Conservation (phyloP, 768 basidiomycete genomes). For the Hirschioporus abietinus region DNA sequence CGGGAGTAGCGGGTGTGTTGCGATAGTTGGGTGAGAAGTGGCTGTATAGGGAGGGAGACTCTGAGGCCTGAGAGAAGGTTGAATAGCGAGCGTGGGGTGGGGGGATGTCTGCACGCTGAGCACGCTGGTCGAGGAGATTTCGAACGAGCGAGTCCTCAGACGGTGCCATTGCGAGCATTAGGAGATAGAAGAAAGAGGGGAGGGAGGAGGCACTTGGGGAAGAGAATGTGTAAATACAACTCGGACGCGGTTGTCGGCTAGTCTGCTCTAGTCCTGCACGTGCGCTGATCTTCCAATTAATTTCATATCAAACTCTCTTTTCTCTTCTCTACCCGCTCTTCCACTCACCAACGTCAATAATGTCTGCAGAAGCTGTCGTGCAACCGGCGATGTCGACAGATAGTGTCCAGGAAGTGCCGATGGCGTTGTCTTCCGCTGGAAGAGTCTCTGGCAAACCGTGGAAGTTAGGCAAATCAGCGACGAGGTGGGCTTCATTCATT, state of each 20-base stretch:
- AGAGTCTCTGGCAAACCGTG: constrained; percentile 68
- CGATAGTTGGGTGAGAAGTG: constrained; percentile 44
- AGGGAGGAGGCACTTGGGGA: constrained; percentile 11
- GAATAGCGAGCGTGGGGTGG: constrained; percentile 41
- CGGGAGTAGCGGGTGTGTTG: neutral
- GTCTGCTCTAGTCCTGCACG: neutral
- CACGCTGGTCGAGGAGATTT: constrained; percentile 48
- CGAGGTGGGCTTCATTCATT: constrained; percentile 35
- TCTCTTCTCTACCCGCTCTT: neutral
- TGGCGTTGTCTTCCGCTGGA: constrained; percentile 59
- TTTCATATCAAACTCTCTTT: constrained; percentile 5
- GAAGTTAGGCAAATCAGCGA: constrained; percentile 48
- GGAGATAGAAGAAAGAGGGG: constrained; percentile 12
- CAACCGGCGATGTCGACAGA: neutral
- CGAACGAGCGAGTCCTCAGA: constrained; percentile 42
- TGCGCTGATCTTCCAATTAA: neutral
- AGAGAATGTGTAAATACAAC: constrained; percentile 5
- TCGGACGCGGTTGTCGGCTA: constrained; percentile 10
- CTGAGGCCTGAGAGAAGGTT: constrained; percentile 52
- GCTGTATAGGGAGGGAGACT: constrained; percentile 69
- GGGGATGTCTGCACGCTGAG: constrained; percentile 37
- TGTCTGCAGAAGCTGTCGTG: neutral
- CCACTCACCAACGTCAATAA: neutral
- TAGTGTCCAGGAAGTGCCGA: constrained; percentile 18
- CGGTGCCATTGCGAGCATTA: constrained; percentile 27